Base-by-base conservation (phyloP, 2,329 filamentous ascomycete species). In the Alternaria ethzedia region DNA sequence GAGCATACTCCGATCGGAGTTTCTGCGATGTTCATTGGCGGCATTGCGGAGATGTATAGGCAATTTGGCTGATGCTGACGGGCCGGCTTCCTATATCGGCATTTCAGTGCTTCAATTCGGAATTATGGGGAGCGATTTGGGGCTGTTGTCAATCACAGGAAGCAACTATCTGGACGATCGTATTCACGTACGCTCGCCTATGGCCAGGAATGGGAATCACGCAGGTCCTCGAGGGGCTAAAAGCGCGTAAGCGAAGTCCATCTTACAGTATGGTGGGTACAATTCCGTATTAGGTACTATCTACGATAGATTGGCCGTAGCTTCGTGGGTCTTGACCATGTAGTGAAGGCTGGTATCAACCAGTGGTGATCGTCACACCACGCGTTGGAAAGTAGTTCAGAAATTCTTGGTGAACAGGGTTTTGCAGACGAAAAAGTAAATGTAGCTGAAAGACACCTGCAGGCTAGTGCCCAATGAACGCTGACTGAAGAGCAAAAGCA, bases 391-490 rank as follows among this genome's bases (percentile, higher is more conserved):
- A 55, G 13, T 17, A 36, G 30, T 25, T 25, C 25, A 23, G 12
- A 51, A 10, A 26, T 44, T 13, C n/a, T 30, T 51, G 47, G 15
- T 32, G 30, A 5, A 13, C 7, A 20, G 26, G 17, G 20, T 13
- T 17, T 11, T 20, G 20, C 7, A 51, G 20, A 51, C 7, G 28
- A 21, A 51, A 51, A 51, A 51, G 28, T 15, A 51, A 54, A n/a
- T 36, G 10, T 21, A 17, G 44, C 20, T 26, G 36, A 47, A 17
- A 50, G 61, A 68, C 60, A 56, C 64, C 67, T 36, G 56, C 49
- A 62, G 51, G 61, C 21, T 66, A 60, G 44, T 20, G 67, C 67
- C 70, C 55, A 54, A 64, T 65, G 63, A 64, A 57, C 57, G 44
- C 50, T 57, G 62, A 30, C 45, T 28, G 28, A 28, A 49, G 57